Percentiles rank a stretch among this genome's conserved stretches.
Evolutionary conservation across 2,329 filamentous ascomycete species (phyloP).

Genomic region (Venturia effusa): DNA sequence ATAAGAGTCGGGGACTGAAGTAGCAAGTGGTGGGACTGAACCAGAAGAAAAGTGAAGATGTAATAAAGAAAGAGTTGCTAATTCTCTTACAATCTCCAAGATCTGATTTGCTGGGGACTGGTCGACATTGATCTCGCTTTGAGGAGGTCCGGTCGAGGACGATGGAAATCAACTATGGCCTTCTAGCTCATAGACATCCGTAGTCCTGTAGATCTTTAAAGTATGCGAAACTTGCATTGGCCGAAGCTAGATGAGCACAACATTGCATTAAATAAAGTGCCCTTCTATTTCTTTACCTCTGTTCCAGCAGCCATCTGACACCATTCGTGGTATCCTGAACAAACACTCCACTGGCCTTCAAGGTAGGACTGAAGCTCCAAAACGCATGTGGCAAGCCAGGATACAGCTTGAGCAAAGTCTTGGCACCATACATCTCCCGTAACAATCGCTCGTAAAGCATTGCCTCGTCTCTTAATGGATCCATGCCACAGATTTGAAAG

Average conservation of each 20-base stretch:
- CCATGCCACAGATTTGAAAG: slow-evolving; percentile 15
- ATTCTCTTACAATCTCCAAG: too few relatives aligned
- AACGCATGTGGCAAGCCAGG: slow-evolving; percentile 14
- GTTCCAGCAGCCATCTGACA: slow-evolving; percentile 12
- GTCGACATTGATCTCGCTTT: too few relatives aligned
- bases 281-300: not conserved
- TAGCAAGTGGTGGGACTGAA: too few relatives aligned
- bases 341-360: slow-evolving; percentile 4
- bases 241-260: not conserved
- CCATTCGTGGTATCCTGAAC: slow-evolving; percentile 8
- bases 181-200: too few relatives aligned
- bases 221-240: not conserved
- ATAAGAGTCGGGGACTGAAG: too few relatives aligned
- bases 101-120: too few relatives aligned
- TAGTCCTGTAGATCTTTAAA: too few relatives aligned
- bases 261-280: too few relatives aligned
- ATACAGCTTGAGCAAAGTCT: slow-evolving; percentile 13
- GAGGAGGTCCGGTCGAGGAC: too few relatives aligned
- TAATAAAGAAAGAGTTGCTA: too few relatives aligned
- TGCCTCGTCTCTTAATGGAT: slow-evolving; percentile 14
- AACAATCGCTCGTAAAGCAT: slow-evolving; percentile 14
- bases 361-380: slow-evolving; percentile 4
- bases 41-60: too few relatives aligned
- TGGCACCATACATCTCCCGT: slow-evolving; percentile 12
- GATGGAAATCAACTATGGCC: too few relatives aligned